Evolutionary conservation across 225 moss, liverwort and hornwort species (phyloP).

Genomic region (Neckera pumila): DNA sequence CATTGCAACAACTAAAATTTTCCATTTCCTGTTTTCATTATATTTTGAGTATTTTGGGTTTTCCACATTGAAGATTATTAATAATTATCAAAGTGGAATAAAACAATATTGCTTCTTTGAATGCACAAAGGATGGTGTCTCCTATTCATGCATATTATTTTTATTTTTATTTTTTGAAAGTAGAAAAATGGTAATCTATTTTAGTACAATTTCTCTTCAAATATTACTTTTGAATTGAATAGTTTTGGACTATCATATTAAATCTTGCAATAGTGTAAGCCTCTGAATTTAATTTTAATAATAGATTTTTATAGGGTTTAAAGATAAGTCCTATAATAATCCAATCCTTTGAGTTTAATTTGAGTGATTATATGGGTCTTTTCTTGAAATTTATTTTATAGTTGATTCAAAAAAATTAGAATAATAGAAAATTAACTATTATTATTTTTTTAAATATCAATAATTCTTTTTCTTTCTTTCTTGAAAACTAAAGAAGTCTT

Average conservation of each 20-base stretch:
- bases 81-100: neutral
- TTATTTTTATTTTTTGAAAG: neutral
- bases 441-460: neutral
- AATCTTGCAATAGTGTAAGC: accelerated
- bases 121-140: neutral
- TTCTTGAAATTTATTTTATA: neutral
- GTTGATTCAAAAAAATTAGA: neutral
- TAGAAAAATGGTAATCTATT: neutral
- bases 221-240: neutral
- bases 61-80: neutral
- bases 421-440: accelerated
- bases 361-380: accelerated
- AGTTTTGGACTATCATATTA: neutral
- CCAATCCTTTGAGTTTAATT: neutral
- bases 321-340: neutral
- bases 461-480: too few relatives aligned
- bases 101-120: accelerated
- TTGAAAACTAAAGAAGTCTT: neutral
- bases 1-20: neutral
- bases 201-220: neutral
- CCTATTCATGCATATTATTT: too few relatives aligned
- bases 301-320: neutral
- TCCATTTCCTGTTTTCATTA: neutral
- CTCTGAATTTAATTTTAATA: neutral
- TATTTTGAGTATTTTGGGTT: too few relatives aligned